Percentiles rank a stretch among this genome's conserved stretches.
Evolutionary conservation across 345 rosid species (phyloP).

Genomic region (Arabis hirsuta): DNA sequence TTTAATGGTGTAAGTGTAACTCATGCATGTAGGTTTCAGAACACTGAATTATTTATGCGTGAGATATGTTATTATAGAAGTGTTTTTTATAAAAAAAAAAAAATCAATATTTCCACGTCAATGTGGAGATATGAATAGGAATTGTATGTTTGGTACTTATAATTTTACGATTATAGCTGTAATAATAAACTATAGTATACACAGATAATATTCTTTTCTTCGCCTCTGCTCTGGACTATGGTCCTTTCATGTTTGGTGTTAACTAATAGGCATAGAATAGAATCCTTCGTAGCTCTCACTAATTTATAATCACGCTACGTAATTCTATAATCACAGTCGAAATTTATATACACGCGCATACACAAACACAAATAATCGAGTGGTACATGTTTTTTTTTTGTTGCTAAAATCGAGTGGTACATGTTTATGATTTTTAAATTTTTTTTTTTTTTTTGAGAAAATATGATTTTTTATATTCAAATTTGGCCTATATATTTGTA

Average conservation of each 20-base stretch:
- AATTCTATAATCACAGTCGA: constrained; percentile 19
- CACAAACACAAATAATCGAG: neutral
- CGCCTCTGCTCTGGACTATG: constrained; percentile 13
- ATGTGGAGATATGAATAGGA: neutral
- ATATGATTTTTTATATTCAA: no score
- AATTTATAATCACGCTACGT: constrained; percentile 1
- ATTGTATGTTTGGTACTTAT: neutral
- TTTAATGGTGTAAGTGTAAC: constrained; percentile 28
- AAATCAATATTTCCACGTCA: neutral
- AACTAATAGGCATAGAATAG: constrained; percentile 9
- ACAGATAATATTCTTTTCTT: constrained; percentile 15
- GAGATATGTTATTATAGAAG: neutral
- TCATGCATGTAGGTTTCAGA: constrained; percentile 17
- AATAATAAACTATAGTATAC: neutral
- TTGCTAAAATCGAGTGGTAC: no score
- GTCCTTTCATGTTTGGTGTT: constrained; percentile 2
- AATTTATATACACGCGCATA: neutral
- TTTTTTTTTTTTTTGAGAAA: no score
- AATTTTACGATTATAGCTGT: neutral
- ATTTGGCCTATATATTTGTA: neutral
- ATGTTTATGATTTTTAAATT: no score
- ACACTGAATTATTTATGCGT: neutral
- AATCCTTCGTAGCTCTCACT: constrained; percentile 27
- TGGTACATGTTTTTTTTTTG: neutral
- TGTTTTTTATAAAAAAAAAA: neutral